Conservation (phyloP, 164 flowering plant species). For the Warburgia ugandensis region DNA sequence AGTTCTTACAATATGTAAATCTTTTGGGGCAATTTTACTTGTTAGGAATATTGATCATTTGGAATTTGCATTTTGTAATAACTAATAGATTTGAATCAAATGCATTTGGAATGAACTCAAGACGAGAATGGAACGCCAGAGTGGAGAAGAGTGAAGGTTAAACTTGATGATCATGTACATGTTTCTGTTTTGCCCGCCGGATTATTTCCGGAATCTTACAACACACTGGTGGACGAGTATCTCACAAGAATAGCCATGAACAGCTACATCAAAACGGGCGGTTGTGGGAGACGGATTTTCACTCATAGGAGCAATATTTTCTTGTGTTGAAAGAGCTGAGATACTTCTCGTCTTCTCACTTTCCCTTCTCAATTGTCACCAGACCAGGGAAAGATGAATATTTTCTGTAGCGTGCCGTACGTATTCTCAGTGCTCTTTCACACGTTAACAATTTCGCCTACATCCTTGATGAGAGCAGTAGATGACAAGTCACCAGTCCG, state of each 20-base stretch:
- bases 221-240: constrained; percentile 26
- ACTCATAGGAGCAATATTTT: constrained; percentile 55
- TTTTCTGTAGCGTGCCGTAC: constrained; percentile 11
- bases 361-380: constrained; percentile 27
- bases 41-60: too few species aligned
- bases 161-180: constrained; percentile 39
- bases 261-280: constrained; percentile 34
- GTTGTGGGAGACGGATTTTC: constrained; percentile 73
- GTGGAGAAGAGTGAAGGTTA: constrained; percentile 54
- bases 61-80: too few species aligned
- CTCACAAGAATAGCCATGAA: constrained; percentile 30
- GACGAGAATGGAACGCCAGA: constrained; percentile 34
- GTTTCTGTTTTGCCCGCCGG: constrained; percentile 33
- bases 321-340: constrained; percentile 44
- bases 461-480: constrained; percentile 33
- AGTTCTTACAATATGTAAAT: not conserved
- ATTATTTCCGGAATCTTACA: constrained; percentile 30
- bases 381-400: not conserved
- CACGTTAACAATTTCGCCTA: constrained; percentile 32
- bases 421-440: constrained; percentile 12
- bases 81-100: too few species aligned
- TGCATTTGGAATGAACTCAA: constrained; percentile 21
- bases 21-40: too few species aligned
- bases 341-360: constrained; percentile 43
- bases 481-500: constrained; percentile 44